phyloP scores from a whole-genome alignment of 345 rosid species.

The Lepidium didymum region DNA sequence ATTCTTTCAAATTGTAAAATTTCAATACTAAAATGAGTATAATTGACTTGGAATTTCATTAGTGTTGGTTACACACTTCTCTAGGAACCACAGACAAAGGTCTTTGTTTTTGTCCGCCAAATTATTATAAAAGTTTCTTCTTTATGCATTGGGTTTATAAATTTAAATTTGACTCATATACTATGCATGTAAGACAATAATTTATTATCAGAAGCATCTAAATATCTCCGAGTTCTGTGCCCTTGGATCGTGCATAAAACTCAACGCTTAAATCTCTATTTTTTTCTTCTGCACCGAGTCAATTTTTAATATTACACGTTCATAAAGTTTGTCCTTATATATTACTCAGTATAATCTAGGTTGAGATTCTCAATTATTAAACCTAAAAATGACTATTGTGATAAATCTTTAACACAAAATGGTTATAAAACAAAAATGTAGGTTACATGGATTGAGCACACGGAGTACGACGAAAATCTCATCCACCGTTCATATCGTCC shows the following conservation, averaged over 20 bases:
- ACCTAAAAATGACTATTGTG: neutral
- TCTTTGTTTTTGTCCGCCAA: neutral
- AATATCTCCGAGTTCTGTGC: slow-evolving; percentile 37
- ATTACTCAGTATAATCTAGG: too few species aligned
- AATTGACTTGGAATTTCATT: too few species aligned
- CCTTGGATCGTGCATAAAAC: slow-evolving; percentile 26
- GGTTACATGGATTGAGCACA: slow-evolving; percentile 99
- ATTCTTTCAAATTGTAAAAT: too few species aligned
- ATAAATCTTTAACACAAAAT: neutral
- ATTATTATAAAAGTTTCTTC: neutral
- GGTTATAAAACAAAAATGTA: slow-evolving; percentile 15
- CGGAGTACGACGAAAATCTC: slow-evolving; percentile 72
- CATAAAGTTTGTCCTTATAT: neutral
- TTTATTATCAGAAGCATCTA: slow-evolving; percentile 55
- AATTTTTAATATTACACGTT: neutral
- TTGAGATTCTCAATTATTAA: too few species aligned
- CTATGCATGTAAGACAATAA: slow-evolving; percentile 18
- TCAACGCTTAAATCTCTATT: neutral
- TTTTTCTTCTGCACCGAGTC: neutral
- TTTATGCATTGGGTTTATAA: slow-evolving; percentile 11
- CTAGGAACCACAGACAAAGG: slow-evolving; percentile 1
- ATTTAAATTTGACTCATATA: neutral
- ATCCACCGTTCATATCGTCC: slow-evolving; percentile 70
- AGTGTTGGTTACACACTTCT: slow-evolving; percentile 1
- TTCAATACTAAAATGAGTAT: too few species aligned